Base-by-base conservation (phyloP, 805 yeast species). In the Starmerella apicola region DNA sequence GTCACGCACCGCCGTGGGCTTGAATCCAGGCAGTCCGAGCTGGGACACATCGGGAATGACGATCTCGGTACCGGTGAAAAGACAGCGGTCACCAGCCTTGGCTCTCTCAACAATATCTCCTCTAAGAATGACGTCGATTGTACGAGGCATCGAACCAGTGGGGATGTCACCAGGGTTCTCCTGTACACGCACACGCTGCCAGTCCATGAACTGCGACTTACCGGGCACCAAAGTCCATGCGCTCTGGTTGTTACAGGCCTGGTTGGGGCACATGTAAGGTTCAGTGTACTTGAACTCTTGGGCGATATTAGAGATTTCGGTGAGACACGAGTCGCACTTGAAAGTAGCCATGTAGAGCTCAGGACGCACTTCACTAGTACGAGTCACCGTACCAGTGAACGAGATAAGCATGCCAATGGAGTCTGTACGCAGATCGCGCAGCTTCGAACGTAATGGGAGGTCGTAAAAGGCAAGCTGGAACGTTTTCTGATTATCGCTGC, bases 131-230 rank as follows among this genome's bases (percentile, higher is more conserved):
- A 88, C 88, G 58, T 88, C 98, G 53, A 88, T 61, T 1, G 95
- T 88, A 59, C 98, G 74, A 20, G 98, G 98, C 98, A 88, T 88
- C 3, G 96, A 85, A 22, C 98, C 98, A 0, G 95, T 84, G 21
- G 98, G 98, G 42, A 88, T 88, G 61, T 88, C 97, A 51, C 70
- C 81, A n/a, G 96, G 78, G 55, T 88, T 91, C 56, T 88, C 98
- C 59, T 88, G 98, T 49, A 88, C 81, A 52, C 96, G 74, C 20
- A 85, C 88, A 49, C 81, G 81, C 60, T 88, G 98, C 98, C 98
- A 88, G 66, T 88, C 97, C 47, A 84, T 67, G 54, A 91, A 88
- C 45, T 78, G 81, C 0, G 94, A 82, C 59, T 84, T 83, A 26
- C 81, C 62, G 23, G 88, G 77, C 52, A 81, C 78, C 42, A 91